Base-by-base conservation (phyloP, 495 filamentous ascomycete species). In the Annulohypoxylon bovei region DNA sequence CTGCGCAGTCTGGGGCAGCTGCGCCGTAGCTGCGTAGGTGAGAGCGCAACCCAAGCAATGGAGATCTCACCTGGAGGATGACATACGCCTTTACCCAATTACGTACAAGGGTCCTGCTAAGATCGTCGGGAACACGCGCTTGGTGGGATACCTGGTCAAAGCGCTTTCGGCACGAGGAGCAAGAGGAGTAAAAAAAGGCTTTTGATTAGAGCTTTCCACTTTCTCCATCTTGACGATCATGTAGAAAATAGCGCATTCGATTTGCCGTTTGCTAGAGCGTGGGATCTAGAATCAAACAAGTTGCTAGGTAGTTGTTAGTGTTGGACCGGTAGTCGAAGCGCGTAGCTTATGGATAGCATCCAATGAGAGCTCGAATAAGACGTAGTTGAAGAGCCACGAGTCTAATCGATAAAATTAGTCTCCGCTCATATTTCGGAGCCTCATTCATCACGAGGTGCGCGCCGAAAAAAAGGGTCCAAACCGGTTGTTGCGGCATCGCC, bases 221-320 rank as follows among this genome's bases (percentile, higher is more conserved):
- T 71, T 53, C 64, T 72, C 37, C 53, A 55, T 68, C 40, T 4
- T 12, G 54, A 64, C 22, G 53, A 67, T 72, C 53, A 53, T 30
- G 27, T 67, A 8, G 30, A 71, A 62, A 71, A 57, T 62, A 46
- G 57, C 63, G 63, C 57, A 60, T 28, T 18, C 20, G 54, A 67
- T 39, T 39, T 54, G 58, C 58, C 37, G 63, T 49, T 44, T 59
- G 27, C 52, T 56, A 47, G 37, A 32, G 54, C 54, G 33, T 64
- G 5, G 25, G 22, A 49, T 20, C 27, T 68, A 37, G 46, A 18
- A 62, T 39, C 44, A 67, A 47, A 59, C 16, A 67, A 9, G 33
- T 18, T 59, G 35, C 54, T 55, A 60, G 54, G 12, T 64, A 9
- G 33, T 18, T 59, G 35, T 47, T 55, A 60, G 54, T 33, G 47